Percentiles rank a stretch among this genome's conserved stretches.
Evolutionary conservation across 768 basidiomycete species (phyloP).

Genomic region (Mycena epipterygia): DNA sequence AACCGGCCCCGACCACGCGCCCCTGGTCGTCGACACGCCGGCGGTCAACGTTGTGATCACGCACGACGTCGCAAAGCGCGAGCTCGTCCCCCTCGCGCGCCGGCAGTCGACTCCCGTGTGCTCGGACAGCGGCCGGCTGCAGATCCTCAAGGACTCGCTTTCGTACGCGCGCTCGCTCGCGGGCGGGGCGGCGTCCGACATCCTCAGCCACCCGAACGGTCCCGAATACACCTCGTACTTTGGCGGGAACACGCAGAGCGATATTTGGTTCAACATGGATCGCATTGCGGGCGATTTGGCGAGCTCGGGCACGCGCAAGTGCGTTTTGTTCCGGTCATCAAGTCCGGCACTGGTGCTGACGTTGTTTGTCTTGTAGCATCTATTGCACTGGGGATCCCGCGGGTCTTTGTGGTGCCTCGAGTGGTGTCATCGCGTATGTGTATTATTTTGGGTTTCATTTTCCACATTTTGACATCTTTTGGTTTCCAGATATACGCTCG

Average conservation of each 20-base stretch:
- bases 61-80: conserved; percentile 18
- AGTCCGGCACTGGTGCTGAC: neutral
- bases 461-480: neutral
- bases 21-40: conserved; percentile 9
- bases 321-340: neutral
- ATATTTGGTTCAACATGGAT: conserved; percentile 32
- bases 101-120: conserved; percentile 22
- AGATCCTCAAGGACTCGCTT: conserved; percentile 17
- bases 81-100: conserved; percentile 22
- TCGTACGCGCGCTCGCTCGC: conserved; percentile 22
- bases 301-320: conserved; percentile 22
- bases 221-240: conserved; percentile 24
- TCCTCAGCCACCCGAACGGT: conserved; percentile 21
- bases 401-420: neutral
- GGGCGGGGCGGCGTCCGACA: conserved; percentile 30
- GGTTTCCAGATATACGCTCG: conserved; percentile 23
- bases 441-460: neutral
- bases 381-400: conserved; percentile 11
- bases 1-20: conserved; percentile 11
- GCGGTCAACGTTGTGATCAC: conserved; percentile 23
- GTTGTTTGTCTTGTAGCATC: neutral
- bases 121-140: conserved; percentile 12
- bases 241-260: conserved; percentile 23
- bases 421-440: conserved; percentile 17
- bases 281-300: conserved; percentile 24